Evolutionary conservation across 768 basidiomycete species (phyloP).

Genomic region (Dictyophora rubrovolvata): DNA sequence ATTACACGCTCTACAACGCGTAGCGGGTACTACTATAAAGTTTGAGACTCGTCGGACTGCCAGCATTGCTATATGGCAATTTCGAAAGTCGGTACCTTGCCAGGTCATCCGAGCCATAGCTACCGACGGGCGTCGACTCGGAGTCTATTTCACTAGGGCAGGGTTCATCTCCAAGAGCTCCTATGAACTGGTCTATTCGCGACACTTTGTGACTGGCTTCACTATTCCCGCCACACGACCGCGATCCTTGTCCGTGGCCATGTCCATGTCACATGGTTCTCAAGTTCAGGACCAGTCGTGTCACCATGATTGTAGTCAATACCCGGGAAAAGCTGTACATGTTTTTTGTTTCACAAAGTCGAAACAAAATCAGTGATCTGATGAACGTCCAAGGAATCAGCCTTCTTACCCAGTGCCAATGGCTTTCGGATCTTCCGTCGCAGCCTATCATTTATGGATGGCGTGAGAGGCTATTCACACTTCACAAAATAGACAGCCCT

Average conservation of each 20-base stretch:
- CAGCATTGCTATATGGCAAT: background rate
- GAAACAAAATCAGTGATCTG: background rate
- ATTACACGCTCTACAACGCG: background rate
- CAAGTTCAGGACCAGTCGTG: slow-evolving; percentile 7
- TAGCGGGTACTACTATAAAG: background rate
- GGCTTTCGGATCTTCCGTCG: slow-evolving; percentile 7
- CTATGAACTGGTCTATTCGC: background rate
- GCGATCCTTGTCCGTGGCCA: background rate
- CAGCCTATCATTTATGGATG: background rate
- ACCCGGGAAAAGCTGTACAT: slow-evolving; percentile 5
- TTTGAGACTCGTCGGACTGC: background rate
- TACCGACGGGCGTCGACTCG: background rate
- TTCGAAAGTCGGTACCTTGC: background rate
- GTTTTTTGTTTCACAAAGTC: background rate
- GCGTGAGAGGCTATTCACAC: background rate
- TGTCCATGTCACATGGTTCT: background rate
- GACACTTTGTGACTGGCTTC: background rate
- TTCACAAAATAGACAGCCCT: background rate
- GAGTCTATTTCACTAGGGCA: background rate
- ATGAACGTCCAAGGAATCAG: background rate
- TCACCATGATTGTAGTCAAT: slow-evolving; percentile 7
- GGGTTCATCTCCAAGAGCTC: background rate
- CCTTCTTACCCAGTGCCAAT: slow-evolving; percentile 5
- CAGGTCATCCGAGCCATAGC: background rate
- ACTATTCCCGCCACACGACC: background rate